Base-by-base conservation (phyloP, 169 alveolate genomes). In the Toxoplasma gondii region DNA sequence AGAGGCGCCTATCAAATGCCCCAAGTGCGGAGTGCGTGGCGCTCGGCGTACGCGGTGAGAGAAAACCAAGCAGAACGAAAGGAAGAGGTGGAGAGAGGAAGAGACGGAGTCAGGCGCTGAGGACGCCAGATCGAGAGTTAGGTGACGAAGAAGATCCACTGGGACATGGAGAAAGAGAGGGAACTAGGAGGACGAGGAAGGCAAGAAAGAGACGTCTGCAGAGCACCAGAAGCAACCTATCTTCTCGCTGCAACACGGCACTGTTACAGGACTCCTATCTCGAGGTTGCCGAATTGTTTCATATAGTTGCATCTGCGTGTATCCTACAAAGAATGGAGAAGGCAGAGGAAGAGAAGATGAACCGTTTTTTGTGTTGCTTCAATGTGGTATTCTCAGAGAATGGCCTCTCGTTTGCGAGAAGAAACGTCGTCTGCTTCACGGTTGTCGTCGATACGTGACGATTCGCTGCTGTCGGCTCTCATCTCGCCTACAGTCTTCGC, bases 41-140 rank as follows among this genome's bases (percentile, higher is more conserved):
- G 90, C 38, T 29, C 38, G 29, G 54, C 64, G 16, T 43, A 82
- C 64, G 64, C 90, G 90, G 90, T 82, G 38, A 41, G 90, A 39
- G 24, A 19, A 9, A 38, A 34, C 9, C 4, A 80, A 4, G 34
- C 78, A 64, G 27, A 22, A 64, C 27, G 82, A 29, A 7, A 34
- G 34, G 38, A 5, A 2, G 82, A 31, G 82, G 34, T 22, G 43
- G 38, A 31, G 82, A 17, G 82, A 17, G 82, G 34, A 69, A 69
- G 16, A 22, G 34, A 69, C 39, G 17, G n/a, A 31, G 82, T 5
- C 82, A 7, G 43, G 16, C 5, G 38, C n/a, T 9, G 17, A 69
- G 82, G n/a, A 34, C 17, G 82, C 39, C 16, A 17, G 43, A 31
- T 7, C 2, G 82, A 7, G 10, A 69, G 82, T 5, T 4, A 69